Base-by-base conservation (phyloP, 331 rosid genomes). In the Prunus yedoensis region DNA sequence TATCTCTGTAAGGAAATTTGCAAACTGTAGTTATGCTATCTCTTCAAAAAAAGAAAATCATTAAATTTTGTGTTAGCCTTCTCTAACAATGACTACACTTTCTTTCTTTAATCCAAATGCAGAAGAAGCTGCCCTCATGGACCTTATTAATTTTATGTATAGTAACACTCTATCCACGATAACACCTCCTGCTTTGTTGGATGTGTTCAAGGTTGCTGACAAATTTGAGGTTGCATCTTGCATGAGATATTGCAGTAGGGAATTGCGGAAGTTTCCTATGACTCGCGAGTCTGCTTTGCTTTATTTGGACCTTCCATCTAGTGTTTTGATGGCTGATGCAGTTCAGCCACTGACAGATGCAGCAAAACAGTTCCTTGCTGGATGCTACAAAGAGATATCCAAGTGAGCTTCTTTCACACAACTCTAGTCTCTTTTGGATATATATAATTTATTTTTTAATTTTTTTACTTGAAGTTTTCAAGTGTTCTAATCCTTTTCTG, bases 91-190 rank as follows among this genome's bases (percentile, higher is more conserved):
- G 63, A 56, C 25, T 70, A 11, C 18, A 15, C 23, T 65, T 74
- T 47, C 63, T 67, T 12, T 77, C 49, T 74, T 3, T 20, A 66
- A 66, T 73, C 46, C 71, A 30, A 69, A 51, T 73, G 86, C 92
- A 86, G 92, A 88, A 73, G 90, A 83, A 84, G 87, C 84, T 0
- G 87, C 90, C 69, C 9, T 88, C 51, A 68, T 82, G 90, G 90
- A 88, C 58, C 87, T 88, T 68, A 84, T 88, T 66, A 79, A 77
- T 68, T 88, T 88, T 60, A 86, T 88, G 77, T 86, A 83, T 68
- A 69, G 78, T 52, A 85, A 79, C 70, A 74, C 87, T 38, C 74
- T 88, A 59, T 66, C 87, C 13, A 64, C 27, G 12, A 68, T 16
- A 20, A 68, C 87, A 23, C 23, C 81, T 65, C 64, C 84, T 69